phyloP scores from a whole-genome alignment of 2,329 filamentous ascomycete genomes.

The Penicillium freii region DNA sequence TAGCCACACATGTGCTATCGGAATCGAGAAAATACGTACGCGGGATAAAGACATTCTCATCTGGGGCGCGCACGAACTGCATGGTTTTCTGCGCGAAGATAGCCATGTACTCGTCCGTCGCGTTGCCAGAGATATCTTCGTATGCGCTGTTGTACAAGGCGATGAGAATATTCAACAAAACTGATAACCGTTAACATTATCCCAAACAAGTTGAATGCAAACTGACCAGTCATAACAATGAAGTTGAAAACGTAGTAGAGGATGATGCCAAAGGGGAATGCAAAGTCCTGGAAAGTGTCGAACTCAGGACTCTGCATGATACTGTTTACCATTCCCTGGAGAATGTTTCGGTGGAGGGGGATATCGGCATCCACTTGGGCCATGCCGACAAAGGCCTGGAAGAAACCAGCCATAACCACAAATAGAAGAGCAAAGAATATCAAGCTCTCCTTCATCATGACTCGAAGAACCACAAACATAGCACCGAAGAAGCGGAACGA shows the following conservation, averaged over 20 bases:
- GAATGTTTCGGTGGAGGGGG: conserved; percentile 42
- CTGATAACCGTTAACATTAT: conserved; percentile 29
- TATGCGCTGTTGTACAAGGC: conserved; percentile 97
- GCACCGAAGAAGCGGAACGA: conserved; percentile 93
- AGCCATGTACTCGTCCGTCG: conserved; percentile 91
- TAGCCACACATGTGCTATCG: not conserved
- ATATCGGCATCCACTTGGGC: conserved; percentile 75
- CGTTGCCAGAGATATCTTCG: conserved; percentile 88
- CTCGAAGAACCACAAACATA: conserved; percentile 95
- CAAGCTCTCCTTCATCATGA: conserved; percentile 89
- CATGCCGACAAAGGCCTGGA: conserved; percentile 91
- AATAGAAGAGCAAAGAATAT: conserved; percentile 93
- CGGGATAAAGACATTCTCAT: conserved; percentile 97
- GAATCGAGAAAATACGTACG: conserved; percentile 44
- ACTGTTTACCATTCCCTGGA: conserved; percentile 71
- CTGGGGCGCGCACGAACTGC: conserved; percentile 92
- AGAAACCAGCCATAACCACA: conserved; percentile 74
- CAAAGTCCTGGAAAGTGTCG: conserved; percentile 81
- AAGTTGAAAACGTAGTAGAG: conserved; percentile 99
- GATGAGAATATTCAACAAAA: conserved; percentile 93
- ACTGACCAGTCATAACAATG: conserved; percentile 76
- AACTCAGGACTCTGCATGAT: conserved; percentile 94
- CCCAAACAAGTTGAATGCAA: not conserved
- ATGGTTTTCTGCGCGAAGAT: conserved; percentile 92
- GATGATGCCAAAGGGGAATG: conserved; percentile 87